Evolutionary conservation across 768 basidiomycete species (phyloP), one percentile per base, ranked within the genome.

Genomic region (Austroboletus eburneus): DNA sequence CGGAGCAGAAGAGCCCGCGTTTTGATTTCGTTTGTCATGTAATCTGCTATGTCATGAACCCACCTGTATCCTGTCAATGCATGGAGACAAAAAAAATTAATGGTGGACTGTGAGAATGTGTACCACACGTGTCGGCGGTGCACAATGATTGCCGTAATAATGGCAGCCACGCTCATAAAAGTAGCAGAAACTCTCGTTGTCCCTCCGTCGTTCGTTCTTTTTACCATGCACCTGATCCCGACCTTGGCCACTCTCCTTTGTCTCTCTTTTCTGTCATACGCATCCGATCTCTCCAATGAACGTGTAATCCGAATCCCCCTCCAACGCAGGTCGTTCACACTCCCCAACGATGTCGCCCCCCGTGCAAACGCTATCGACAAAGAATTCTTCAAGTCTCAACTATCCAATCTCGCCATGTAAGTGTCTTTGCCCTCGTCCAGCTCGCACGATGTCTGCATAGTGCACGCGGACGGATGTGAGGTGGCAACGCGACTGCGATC

Each of bases 1-100:
- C 18, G 34, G 34, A 18, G 17, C 13, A 32, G 67, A 80, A 63
- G 76, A 77, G 43, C 69, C 79, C 51, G 75, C 75, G 45, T 87
- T 87, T 74, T 88, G 69, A 75, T 74, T 33, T 48, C 18, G 27
- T 37, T 40, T 46, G 43, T 52, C 9, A 42, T 54, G 51, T 64
- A 51, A 41, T 51, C 42, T 61, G 38, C 30, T 35, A 34, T 36
- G 42, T 39, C 33, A 6, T 47, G 43, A 48, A 49, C 6, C 32
- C 27, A n/a, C n/a, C n/a, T n/a, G n/a, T n/a, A n/a, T n/a, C n/a
- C n/a, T n/a, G n/a, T n/a, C n/a, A n/a, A n/a, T n/a, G n/a, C n/a
- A n/a, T n/a, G n/a, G n/a, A n/a, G n/a, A n/a, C n/a, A n/a, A n/a
- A n/a, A n/a, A n/a, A n/a, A n/a, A n/a, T n/a, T n/a, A n/a, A 27